phyloP scores from a whole-genome alignment of 129 eudicot genomes.

The Cynara cardunculus region DNA sequence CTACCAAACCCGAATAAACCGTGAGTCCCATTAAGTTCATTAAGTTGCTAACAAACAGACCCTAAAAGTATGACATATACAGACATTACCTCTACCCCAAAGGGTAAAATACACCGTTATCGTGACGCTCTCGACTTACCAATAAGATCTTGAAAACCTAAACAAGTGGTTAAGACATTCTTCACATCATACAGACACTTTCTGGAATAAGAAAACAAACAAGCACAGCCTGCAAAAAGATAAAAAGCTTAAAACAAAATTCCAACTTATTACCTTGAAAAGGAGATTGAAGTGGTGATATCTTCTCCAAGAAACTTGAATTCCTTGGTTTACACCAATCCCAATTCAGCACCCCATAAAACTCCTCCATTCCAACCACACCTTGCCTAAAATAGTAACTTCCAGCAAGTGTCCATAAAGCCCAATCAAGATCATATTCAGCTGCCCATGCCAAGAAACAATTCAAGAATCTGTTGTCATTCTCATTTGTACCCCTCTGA shows the following conservation, averaged over 20 bases:
- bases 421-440: slow-evolving; percentile 82
- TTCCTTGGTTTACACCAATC: slow-evolving; percentile 73
- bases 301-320: slow-evolving; percentile 59
- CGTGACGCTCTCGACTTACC: neutral
- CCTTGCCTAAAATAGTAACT: slow-evolving; percentile 87
- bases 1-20: too few species aligned
- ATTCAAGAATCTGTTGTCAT: slow-evolving; percentile 73
- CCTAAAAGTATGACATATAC: neutral
- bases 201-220: neutral
- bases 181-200: neutral
- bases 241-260: neutral
- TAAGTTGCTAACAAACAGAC: too few species aligned
- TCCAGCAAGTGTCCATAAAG: slow-evolving; percentile 80
- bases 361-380: slow-evolving; percentile 63
- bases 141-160: neutral
- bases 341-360: slow-evolving; percentile 57
- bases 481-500: slow-evolving; percentile 63
- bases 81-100: neutral
- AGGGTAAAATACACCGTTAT: neutral
- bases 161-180: neutral
- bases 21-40: too few species aligned
- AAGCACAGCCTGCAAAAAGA: neutral
- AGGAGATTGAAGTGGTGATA: slow-evolving; percentile 70
- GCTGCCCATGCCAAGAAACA: slow-evolving; percentile 84
- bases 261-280: slow-evolving; percentile 55